phyloP scores from a whole-genome alignment of 108 stramenopile genomes.

The Fragilaria crotonensis region DNA sequence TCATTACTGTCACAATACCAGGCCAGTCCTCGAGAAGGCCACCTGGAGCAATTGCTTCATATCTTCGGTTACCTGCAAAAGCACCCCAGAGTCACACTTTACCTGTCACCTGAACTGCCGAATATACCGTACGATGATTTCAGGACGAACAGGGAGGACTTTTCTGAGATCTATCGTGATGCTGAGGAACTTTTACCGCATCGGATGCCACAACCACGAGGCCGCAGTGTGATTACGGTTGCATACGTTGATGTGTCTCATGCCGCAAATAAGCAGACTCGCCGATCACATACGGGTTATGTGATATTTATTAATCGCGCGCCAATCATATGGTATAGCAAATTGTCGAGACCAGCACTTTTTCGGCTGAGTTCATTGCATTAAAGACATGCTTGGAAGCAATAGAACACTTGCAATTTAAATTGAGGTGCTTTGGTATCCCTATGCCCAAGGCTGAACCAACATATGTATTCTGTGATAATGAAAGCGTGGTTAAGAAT shows the following conservation, averaged over 20 bases:
- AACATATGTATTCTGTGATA: too few relatives aligned
- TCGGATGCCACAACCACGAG: constrained; percentile 9
- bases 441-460: constrained; percentile 25
- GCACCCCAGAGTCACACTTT: constrained; percentile 8
- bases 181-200: too few relatives aligned
- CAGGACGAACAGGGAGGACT: neutral
- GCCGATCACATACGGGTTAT: constrained; percentile 45
- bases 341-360: constrained; percentile 38
- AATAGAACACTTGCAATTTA: constrained; percentile 30
- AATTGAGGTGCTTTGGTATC: constrained; percentile 40
- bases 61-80: constrained; percentile 27
- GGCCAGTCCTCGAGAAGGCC: constrained; percentile 16
- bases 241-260: constrained; percentile 23
- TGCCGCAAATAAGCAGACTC: constrained; percentile 34
- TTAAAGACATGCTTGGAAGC: too few relatives aligned
- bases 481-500: too few relatives aligned
- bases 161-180: constrained; percentile 9
- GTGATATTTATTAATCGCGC: constrained; percentile 35
- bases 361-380: constrained; percentile 50
- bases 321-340: too few relatives aligned
- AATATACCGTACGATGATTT: neutral
- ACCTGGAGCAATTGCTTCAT: too few relatives aligned
- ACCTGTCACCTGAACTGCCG: neutral
- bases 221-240: constrained; percentile 2
- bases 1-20: constrained; percentile 22